Evolutionary conservation across 768 basidiomycete genomes (phyloP), one percentile per base, ranked within the genome.

Genomic region (Boletus sp.): DNA sequence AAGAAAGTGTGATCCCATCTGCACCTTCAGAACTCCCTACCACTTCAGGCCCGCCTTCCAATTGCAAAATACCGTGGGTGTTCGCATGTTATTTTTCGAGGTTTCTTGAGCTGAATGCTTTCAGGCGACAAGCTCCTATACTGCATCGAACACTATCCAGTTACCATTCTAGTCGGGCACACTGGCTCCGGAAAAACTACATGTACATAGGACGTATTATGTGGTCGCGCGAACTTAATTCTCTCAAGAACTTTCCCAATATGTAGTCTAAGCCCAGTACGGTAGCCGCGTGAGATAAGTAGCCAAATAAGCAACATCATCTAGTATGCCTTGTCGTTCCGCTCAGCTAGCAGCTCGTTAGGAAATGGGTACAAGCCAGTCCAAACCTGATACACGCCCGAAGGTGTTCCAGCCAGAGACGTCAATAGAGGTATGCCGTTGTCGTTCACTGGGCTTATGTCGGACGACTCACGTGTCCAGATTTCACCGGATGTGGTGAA

Each of bases 131-230:
- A 85, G 58, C 76, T 98, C 3, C 73, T 98, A 8, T 90, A 92
- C 65, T 86, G 87, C 56, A 73, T 98, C 28, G 96, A 98, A 74
- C 85, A 82, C 52, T 81, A 88, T 67, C 88, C 89, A 5, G 89
- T 94, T 9, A 80, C 87, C 2, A 92, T 98, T 49, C 86, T 98
- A 6, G 90, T 96, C 9, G 96, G 91, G 9, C 91, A 98, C 66
- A 98, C 97, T 0, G 97, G 97, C 3, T 97, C 92, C 56, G 97
- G 97, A 46, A 98, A 99, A 76, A 96, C 94, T 7, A 99, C 96
- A 61, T 96, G 94, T 96, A 62, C 70, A 90, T 79, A 32, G 44
- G 29, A 30, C 1, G 32, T 30, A 8, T 56, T 17, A 14, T 28
- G 51, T 41, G 12, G 30, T 50, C 28, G 39, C 33, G 9, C 40